Evolutionary conservation across 164 flowering plant species (phyloP), one percentile per base, ranked within the genome.

Genomic region (Cinnamomum chago): DNA sequence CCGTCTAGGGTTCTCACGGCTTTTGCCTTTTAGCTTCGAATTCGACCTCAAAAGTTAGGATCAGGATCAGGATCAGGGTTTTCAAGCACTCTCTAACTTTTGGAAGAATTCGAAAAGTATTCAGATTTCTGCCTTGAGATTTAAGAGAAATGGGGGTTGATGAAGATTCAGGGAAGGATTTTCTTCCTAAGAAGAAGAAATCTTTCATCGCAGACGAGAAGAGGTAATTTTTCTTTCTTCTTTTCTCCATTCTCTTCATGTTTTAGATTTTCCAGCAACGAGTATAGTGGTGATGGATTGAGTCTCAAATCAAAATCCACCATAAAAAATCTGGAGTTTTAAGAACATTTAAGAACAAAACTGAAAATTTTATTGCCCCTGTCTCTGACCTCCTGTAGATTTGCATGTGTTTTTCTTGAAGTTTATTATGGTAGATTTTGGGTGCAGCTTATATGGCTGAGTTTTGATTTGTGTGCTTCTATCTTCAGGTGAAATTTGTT

Each of bases 181-280:
- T 70, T 52, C 72, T 62, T 9, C 85, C 90, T 14, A 73, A 72
- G 66, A 89, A 86, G 90, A 89, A 88, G 85, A 86, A 88, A 73
- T 24, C 80, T 58, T 64, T 79, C 0, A 40, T 78, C 5, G 90
- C 85, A 5, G 92, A 87, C 30, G 92, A 90, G 28, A 85, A 84
- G 75, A 87, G 92, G 92, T 86, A 62, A 0, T 6, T 13, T 55
- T 62, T n/a, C n/a, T n/a, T 47, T 7, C 30, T 15, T 70, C 1
- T 23, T 20, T 50, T 70, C 47, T 40, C 47, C 47, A 1, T 40
- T 23, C 15, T 25, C 4, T 25, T 13, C 27, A 28, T 11, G 24
- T 65, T 65, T 65, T 65, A 9, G 17, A 65, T 65, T 65, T 10
- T 65, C 14, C 24, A 22, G 5, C 47, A 40, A 9, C 9, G 47